Evolutionary conservation across 202 grass and related monocot species (phyloP).

Genomic region (Setaria viridis): DNA sequence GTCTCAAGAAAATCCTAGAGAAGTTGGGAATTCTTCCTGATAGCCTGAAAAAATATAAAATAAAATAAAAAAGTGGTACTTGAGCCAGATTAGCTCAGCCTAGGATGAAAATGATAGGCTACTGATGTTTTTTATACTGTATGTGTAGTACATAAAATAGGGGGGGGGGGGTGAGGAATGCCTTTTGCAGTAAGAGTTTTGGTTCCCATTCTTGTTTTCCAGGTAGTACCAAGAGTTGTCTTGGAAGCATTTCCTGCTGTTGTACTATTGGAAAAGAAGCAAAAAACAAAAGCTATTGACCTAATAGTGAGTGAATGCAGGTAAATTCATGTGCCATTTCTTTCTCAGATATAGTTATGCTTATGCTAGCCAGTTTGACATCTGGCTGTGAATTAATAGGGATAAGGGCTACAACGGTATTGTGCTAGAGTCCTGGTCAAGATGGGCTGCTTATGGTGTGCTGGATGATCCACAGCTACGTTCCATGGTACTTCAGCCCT

Average conservation of each 20-base stretch:
- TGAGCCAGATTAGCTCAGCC: background rate
- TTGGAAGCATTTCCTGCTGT: slow-evolving; percentile 88
- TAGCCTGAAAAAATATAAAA: background rate
- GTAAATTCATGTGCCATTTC: slow-evolving; percentile 51
- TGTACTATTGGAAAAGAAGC: slow-evolving; percentile 75
- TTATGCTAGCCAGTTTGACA: slow-evolving; percentile 53
- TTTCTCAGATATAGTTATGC: slow-evolving; percentile 23
- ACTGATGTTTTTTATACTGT: background rate
- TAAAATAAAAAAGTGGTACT: background rate
- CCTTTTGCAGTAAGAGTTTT: background rate
- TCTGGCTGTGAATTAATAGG: slow-evolving; percentile 68
- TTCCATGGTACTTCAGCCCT: slow-evolving; percentile 50
- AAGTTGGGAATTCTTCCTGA: background rate
- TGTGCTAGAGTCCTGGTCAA: slow-evolving; percentile 97
- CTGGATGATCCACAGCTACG: slow-evolving; percentile 76
- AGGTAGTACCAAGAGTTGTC: slow-evolving; percentile 95
- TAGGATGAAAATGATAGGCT: background rate
- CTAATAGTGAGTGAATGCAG: slow-evolving; percentile 89
- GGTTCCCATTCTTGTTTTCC: slow-evolving; percentile 37
- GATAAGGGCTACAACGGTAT: slow-evolving; percentile 91
- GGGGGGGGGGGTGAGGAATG: background rate
- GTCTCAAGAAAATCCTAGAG: background rate
- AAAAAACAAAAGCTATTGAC: slow-evolving; percentile 70
- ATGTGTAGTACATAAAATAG: background rate
- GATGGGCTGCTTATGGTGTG: slow-evolving; percentile 89